Evolutionary conservation across 2,329 filamentous ascomycete genomes (phyloP).

Genomic region (Aspergillus spinulosporus): DNA sequence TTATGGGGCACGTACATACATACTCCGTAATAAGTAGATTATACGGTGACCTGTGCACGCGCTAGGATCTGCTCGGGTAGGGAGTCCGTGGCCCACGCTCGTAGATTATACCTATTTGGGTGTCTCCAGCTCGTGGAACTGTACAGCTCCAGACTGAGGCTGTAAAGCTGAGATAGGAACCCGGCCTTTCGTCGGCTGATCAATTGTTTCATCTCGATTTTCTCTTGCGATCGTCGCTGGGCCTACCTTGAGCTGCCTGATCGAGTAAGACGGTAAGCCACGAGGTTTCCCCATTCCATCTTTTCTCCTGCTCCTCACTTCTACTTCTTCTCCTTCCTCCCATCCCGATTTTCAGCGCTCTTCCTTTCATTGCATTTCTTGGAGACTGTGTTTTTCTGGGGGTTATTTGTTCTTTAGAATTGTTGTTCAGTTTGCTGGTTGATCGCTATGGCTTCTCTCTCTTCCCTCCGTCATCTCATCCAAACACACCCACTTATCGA

Average conservation of each 20-base stretch:
- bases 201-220: neutral
- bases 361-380: slow-evolving; percentile 18
- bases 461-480: slow-evolving; percentile 39
- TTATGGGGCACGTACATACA: no score
- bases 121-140: neutral
- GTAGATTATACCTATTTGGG: slow-evolving; percentile 10
- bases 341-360: slow-evolving; percentile 24
- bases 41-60: neutral
- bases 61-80: slow-evolving; percentile 7
- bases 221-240: slow-evolving; percentile 3
- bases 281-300: neutral
- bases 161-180: neutral
- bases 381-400: neutral
- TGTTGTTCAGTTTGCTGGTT: neutral
- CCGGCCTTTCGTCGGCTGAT: neutral
- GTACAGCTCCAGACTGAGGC: no score
- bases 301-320: slow-evolving; percentile 5
- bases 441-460: slow-evolving; percentile 28
- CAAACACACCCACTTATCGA: slow-evolving; percentile 48
- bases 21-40: neutral
- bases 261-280: slow-evolving; percentile 16
- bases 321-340: neutral
- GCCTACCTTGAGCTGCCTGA: slow-evolving; percentile 12
- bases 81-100: slow-evolving; percentile 2
- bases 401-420: no score